Evolutionary conservation across 371 early-diverging fungal genomes (phyloP), one percentile per base, ranked within the genome.

Genomic region (Syncephalis fuscata): DNA sequence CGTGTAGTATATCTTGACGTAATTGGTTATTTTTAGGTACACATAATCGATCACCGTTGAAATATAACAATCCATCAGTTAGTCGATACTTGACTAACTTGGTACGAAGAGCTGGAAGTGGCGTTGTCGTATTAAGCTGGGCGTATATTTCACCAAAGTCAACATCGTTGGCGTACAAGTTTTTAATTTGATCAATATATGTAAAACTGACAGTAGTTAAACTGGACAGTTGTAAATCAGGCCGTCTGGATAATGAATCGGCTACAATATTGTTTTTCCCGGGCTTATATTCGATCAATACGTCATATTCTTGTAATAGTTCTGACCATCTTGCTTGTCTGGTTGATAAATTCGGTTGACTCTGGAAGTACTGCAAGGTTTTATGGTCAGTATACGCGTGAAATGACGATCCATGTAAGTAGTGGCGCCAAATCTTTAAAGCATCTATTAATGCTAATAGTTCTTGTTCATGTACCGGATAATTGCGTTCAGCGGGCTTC

Each of bases 391-490:
- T 48, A 5, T 46, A 9, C 16, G 49, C 49, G 20, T 36, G 32
- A 27, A 48, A 48, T n/a, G 39, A 17, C 20, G 16, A 19, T 20
- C 45, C 43, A 42, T 42, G 37, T 1, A 56, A 9, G 20, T 40
- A 52, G n/a, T 8, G 15, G 14, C 41, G 2, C 39, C 39, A 54
- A 1, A 44, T 4, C 36, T 20, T 56, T 39, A 41, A 36, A 16
- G 24, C 48, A 48, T 54, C 44, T 1, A 61, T 40, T 5, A 65
- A 52, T 17, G 58, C 62, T 3, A 60, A 48, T 0, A 53, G 45
- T 49, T 68, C 68, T 25, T 60, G 51, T 11, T 62, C 63, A 10
- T 56, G 48, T 19, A 50, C 51, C 0, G 50, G 44, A 21, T 58
- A 60, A 2, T 53, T 50, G 1, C 17, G 22, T 48, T 66, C 62